Base-by-base conservation (phyloP, 179 eudicot species). In the Dionaea muscipula region DNA sequence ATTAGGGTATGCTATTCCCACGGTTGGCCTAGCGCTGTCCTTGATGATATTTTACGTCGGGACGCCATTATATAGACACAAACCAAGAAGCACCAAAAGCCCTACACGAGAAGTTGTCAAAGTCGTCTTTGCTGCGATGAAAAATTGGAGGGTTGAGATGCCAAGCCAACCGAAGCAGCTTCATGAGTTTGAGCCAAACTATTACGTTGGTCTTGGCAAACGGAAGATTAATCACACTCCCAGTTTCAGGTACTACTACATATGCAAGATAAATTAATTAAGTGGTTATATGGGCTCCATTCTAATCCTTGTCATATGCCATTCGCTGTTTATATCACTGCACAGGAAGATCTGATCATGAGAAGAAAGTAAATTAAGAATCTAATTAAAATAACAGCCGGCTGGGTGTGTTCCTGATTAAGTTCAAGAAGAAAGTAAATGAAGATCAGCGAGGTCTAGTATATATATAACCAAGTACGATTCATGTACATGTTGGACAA, bases 1-100 rank as follows among this genome's bases (percentile, higher is more conserved):
- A 31, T 57, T 83, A 56, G 95, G 95, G 10, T 86, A 83, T 61
- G 95, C 76, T 0, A 83, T 86, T 18, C 95, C 95, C 3, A 83
- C 95, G 0, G 38, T 68, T 27, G 93, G 78, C 4, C 75, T 86
- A 17, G 17, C 72, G 0, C 4, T 81, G 0, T 79, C 95, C 2
- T 67, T 86, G 23, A 0, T 81, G 45, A 71, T 77, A 3, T 86
- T 86, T 65, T 86, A 86, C 27, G 10, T 79, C 1, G 95, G 95
- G 4, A 72, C 84, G 0, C 93, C 85, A 19, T 26, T 52, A 47
- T 86, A 83, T 53, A 60, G 95, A 66, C 88, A 86, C 70, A 86
- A 84, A 35, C 66, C 75, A 26, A 79, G 65, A 36, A 78, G 56
- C 56, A 22, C 70, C 0, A 73, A 65, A 33, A 76, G 78, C 33